A percentile compares a stretch with the other conserved stretches of the same genome.
phyloP scores from a whole-genome alignment of 768 basidiomycete genomes.

The Tricholoma bakamatsutake region DNA sequence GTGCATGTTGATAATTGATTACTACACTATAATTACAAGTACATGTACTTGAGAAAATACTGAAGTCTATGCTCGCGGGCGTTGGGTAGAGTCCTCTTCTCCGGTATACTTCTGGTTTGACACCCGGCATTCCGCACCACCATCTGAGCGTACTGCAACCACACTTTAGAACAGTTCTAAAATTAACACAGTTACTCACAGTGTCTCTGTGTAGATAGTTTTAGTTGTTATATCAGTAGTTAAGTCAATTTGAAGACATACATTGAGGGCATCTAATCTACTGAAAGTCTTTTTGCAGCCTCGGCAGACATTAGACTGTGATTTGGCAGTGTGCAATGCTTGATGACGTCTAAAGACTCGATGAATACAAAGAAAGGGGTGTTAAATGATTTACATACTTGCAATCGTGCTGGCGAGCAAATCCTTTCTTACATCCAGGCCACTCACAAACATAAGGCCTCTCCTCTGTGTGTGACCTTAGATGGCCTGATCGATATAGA shows the following conservation, averaged over 20 bases:
- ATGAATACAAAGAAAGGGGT: constrained; percentile 1
- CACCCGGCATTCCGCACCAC: constrained; percentile 70
- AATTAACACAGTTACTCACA: constrained; percentile 41
- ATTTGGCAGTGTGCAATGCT: constrained; percentile 79
- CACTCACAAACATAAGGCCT: constrained; percentile 91
- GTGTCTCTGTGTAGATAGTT: constrained; percentile 55
- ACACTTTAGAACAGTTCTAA: constrained; percentile 13
- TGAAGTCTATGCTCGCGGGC: constrained; percentile 10
- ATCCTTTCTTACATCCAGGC: constrained; percentile 92
- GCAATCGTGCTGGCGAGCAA: constrained; percentile 95
- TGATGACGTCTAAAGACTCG: constrained; percentile 60
- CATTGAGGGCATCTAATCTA: constrained; percentile 88
- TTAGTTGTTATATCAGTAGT: constrained; percentile 4
- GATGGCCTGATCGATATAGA: constrained; percentile 52
- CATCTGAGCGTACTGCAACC: constrained; percentile 72
- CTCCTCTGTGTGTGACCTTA: constrained; percentile 94
- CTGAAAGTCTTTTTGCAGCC: constrained; percentile 96
- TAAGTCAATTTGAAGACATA: constrained; percentile 40
- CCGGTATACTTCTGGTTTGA: constrained; percentile 34
- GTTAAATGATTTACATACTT: constrained; percentile 52
- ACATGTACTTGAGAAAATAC: constrained; percentile 3
- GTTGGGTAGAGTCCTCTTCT: constrained; percentile 18
- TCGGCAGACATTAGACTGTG: constrained; percentile 80
- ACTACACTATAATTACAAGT: constrained; percentile 17
- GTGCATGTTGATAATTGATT: constrained; percentile 12